Conservation (phyloP, 176 grass and related monocot genomes). For the Ensete ventricosum region DNA sequence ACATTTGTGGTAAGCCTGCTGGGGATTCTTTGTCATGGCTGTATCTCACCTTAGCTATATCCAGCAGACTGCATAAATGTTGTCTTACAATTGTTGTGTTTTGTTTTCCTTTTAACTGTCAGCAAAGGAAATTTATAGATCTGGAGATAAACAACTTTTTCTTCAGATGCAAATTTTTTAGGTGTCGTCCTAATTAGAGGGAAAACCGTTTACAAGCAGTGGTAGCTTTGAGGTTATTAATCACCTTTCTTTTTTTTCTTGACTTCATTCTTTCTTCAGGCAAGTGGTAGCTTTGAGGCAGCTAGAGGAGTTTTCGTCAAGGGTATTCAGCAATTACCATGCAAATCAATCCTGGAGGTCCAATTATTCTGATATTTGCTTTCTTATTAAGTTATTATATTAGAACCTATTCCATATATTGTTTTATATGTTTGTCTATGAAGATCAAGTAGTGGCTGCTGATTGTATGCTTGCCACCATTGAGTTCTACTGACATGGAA, state of each 20-base stretch:
- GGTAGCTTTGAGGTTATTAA: background rate
- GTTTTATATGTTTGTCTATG: no score
- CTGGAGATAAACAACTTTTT: background rate
- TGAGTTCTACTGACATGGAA: no score
- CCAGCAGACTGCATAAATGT: background rate
- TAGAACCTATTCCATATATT: no score
- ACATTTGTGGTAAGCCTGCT: slow-evolving; percentile 52
- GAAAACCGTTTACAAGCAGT: no score
- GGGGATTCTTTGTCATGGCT: slow-evolving; percentile 8
- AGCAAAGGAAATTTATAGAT: background rate
- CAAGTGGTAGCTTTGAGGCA: slow-evolving; percentile 52
- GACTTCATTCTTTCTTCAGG: slow-evolving; percentile 29
- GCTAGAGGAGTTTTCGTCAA: slow-evolving; percentile 58
- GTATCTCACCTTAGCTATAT: background rate
- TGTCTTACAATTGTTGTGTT: background rate
- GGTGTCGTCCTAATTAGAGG: background rate
- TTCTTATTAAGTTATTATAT: background rate
- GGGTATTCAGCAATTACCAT: slow-evolving; percentile 62
- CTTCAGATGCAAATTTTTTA: background rate
- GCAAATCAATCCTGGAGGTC: slow-evolving; percentile 71
- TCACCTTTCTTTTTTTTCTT: background rate
- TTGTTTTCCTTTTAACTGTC: background rate
- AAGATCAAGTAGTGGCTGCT: no score
- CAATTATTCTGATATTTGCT: background rate
- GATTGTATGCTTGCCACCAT: no score